phyloP scores from a whole-genome alignment of 257 asterid species.

The Petunia axillaris region DNA sequence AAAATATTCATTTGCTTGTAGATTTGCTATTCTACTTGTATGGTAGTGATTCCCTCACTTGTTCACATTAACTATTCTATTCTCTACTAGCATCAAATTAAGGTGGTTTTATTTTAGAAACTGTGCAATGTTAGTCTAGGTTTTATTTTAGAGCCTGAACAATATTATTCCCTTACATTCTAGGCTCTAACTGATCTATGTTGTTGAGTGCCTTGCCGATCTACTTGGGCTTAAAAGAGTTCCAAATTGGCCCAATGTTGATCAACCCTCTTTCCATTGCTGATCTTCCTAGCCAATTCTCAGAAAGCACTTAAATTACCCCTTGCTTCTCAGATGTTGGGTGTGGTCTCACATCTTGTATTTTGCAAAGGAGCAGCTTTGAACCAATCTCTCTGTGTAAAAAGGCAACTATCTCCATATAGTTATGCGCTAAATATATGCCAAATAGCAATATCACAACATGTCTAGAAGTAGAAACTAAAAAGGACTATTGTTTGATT shows the following conservation, averaged over 20 bases:
- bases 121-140: neutral
- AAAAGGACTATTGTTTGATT: neutral
- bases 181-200: neutral
- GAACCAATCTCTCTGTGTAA: constrained; percentile 9
- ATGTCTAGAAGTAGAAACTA: neutral
- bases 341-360: neutral
- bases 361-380: neutral
- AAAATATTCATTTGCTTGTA: neutral
- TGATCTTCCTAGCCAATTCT: neutral
- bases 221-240: neutral
- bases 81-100: neutral
- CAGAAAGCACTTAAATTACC: neutral
- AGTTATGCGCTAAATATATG: neutral
- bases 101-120: constrained; percentile 12
- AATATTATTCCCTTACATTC: neutral
- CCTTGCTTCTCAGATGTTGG: neutral
- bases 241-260: neutral
- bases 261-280: constrained; percentile 8
- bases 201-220: neutral
- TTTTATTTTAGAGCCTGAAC: neutral
- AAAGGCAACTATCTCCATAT: neutral
- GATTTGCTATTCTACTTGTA: constrained; percentile 2
- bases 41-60: neutral
- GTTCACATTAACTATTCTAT: neutral
- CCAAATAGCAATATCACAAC: neutral